Conservation (phyloP, 805 yeast species). For the Candida sithepensis region DNA sequence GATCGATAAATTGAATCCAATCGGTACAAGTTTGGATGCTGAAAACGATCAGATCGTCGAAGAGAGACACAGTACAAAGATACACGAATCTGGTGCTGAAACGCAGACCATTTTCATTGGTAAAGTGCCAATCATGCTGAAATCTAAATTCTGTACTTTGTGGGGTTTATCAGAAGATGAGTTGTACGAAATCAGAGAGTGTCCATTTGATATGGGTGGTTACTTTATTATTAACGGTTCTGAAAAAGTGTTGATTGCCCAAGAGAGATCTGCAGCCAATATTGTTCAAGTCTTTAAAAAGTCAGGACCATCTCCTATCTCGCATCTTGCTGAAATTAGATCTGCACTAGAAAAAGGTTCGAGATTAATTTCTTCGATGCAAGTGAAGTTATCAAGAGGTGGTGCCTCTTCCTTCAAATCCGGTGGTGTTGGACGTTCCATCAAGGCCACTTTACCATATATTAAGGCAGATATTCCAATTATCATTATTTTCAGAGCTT, state of each 20-base stretch:
- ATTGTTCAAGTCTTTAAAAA: conserved; percentile 98
- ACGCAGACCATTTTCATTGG: conserved; percentile 69
- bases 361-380: conserved; percentile 88
- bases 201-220: conserved; percentile 99
- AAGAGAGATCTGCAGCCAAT: conserved; percentile 97
- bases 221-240: conserved; percentile 98
- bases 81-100: conserved; percentile 33
- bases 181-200: conserved; percentile 91
- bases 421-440: conserved; percentile 70
- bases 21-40: conserved; percentile 43
- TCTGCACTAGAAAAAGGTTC: conserved; percentile 97
- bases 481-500: conserved; percentile 93
- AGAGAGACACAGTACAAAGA: conserved; percentile 31
- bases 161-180: conserved; percentile 89
- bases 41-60: conserved; percentile 64
- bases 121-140: conserved; percentile 95
- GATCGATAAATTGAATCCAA: conserved; percentile 26
- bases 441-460: conserved; percentile 94
- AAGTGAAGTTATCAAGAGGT: conserved; percentile 69
- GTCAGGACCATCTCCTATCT: conserved; percentile 94
- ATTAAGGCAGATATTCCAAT: conserved; percentile 96
- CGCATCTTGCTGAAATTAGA: conserved; percentile 94
- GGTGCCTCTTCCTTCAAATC: conserved; percentile 44
- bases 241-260: conserved; percentile 97
- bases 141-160: conserved; percentile 93